Percentiles rank a stretch among this genome's conserved stretches.
phyloP scores from a whole-genome alignment of 2,329 filamentous ascomycete genomes.

The Colletotrichum sp. region DNA sequence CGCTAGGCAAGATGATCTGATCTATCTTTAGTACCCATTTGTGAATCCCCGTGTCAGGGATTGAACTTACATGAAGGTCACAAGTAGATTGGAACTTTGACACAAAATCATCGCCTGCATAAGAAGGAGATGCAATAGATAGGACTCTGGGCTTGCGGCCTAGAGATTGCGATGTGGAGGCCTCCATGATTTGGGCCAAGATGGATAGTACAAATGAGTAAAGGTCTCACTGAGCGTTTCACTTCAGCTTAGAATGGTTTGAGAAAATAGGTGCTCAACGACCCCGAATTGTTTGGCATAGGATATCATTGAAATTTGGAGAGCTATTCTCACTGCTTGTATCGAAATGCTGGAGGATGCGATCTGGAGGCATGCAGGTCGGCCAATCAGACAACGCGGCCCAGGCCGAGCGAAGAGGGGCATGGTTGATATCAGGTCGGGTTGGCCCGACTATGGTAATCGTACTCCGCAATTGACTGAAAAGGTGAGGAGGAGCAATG shows the following conservation, averaged over 20 bases:
- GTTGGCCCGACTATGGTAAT: background rate
- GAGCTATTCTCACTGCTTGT: background rate
- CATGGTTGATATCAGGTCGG: background rate
- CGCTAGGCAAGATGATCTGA: background rate
- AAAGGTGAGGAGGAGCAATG: background rate
- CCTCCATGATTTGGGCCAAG: background rate
- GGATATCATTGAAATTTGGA: background rate
- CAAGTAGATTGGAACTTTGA: background rate
- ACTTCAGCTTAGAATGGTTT: background rate
- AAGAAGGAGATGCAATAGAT: background rate
- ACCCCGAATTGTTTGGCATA: background rate
- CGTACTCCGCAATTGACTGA: background rate
- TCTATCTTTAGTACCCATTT: background rate
- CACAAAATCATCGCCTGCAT: background rate
- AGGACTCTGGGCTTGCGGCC: background rate
- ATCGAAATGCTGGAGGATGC: background rate
- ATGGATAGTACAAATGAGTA: background rate
- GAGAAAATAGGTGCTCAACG: background rate
- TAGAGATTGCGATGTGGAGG: background rate
- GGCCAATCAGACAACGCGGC: background rate
- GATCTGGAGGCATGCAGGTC: background rate
- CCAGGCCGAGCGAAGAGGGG: background rate
- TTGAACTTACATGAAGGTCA: background rate
- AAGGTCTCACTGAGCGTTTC: background rate
- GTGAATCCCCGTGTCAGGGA: accelerated